Conservation (phyloP, 2,329 filamentous ascomycete species). For the Venturia aucupariae region DNA sequence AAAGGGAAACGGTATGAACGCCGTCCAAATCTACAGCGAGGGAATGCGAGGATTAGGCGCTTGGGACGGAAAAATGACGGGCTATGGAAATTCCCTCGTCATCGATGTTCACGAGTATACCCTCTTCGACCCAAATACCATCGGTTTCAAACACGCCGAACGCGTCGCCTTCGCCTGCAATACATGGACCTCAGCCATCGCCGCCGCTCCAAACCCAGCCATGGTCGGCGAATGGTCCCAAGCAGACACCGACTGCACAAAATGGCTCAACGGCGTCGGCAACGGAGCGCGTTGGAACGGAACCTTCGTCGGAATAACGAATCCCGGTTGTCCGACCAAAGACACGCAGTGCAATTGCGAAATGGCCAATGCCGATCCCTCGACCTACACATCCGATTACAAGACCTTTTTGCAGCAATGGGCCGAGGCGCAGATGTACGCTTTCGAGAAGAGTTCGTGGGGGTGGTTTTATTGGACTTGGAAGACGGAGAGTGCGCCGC, state of each 20-base stretch:
- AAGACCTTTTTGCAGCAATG: slow-evolving; percentile 82
- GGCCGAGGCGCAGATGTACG: slow-evolving; percentile 90
- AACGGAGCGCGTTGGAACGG: slow-evolving; percentile 88
- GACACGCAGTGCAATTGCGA: slow-evolving; percentile 62
- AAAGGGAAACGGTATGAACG: slow-evolving; percentile 63
- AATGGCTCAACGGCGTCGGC: slow-evolving; percentile 80
- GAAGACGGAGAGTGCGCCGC: slow-evolving; percentile 75
- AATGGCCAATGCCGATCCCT: slow-evolving; percentile 63
- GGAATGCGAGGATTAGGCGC: slow-evolving; percentile 85
- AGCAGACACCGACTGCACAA: slow-evolving; percentile 89
- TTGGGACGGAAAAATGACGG: slow-evolving; percentile 76
- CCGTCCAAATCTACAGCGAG: slow-evolving; percentile 78
- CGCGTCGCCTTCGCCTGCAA: slow-evolving; percentile 83
- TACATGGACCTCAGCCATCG: slow-evolving; percentile 76
- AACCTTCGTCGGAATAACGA: slow-evolving; percentile 56
- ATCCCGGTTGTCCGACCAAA: slow-evolving; percentile 62
- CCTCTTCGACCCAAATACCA: slow-evolving; percentile 88
- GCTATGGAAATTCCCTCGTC: slow-evolving; percentile 58
- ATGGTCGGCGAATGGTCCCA: slow-evolving; percentile 96
- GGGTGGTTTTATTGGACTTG: slow-evolving; percentile 99
- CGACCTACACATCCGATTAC: slow-evolving; percentile 60
- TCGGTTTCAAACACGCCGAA: slow-evolving; percentile 67
- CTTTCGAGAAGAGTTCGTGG: slow-evolving; percentile 75
- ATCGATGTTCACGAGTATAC: slow-evolving; percentile 97
- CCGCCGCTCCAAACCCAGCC: slow-evolving; percentile 71